Evolutionary conservation across 2,329 filamentous ascomycete species (phyloP).

Genomic region (Mycogone perniciosa): DNA sequence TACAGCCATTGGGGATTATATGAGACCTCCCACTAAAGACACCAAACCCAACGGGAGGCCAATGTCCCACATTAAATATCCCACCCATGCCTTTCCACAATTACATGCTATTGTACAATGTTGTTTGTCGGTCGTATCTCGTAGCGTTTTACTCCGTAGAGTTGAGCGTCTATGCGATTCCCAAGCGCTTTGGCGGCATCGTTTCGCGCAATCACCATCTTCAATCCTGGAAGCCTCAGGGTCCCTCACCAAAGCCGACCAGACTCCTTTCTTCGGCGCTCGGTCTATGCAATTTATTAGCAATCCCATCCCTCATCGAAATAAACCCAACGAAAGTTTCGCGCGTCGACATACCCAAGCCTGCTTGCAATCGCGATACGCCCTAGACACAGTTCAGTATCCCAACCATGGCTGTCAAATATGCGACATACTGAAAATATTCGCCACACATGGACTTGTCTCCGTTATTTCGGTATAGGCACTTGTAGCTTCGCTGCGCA

Average conservation of each 20-base stretch:
- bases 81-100: not conserved
- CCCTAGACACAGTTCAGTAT: conserved; percentile 46
- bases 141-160: not conserved
- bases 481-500: conserved; percentile 76
- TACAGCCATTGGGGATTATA: not conserved
- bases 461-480: conserved; percentile 79
- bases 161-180: not conserved
- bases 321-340: too few relatives aligned
- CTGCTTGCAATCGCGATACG: conserved; percentile 92
- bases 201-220: not conserved
- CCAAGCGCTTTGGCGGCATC: not conserved
- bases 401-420: not conserved
- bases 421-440: conserved; percentile 76
- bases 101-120: not conserved
- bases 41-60: too few relatives aligned
- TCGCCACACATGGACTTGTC: conserved; percentile 87
- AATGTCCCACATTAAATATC: too few relatives aligned
- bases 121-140: not conserved
- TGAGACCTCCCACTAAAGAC: not conserved
- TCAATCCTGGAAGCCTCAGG: too few relatives aligned
- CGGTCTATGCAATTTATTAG: conserved; percentile 13
- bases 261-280: conserved; percentile 18
- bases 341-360: conserved; percentile 61
- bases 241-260: conserved; percentile 15
- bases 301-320: not conserved